These are phyloP conservation scores for Suillus lakei DNA, from an alignment of 768 basidiomycete genomes.

Conservation along the genomic window DNA sequence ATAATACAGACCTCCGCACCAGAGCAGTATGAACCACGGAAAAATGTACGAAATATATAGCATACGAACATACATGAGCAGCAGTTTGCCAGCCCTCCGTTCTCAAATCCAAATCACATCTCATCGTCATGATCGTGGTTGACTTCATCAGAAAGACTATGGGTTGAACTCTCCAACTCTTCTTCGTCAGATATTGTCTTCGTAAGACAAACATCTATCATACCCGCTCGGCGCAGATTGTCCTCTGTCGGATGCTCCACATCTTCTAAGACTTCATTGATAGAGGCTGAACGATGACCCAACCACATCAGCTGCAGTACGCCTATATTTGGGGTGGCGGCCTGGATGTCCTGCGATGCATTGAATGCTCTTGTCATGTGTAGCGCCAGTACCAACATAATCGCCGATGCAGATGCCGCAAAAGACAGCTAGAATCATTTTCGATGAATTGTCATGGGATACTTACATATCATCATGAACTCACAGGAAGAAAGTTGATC, in stretches of 20 bases:
- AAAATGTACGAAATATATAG: too few relatives aligned
- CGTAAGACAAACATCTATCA: slow-evolving; percentile 2
- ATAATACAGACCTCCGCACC: too few relatives aligned
- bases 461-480: background rate
- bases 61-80: background rate
- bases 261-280: background rate
- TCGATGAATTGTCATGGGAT: background rate
- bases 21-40: too few relatives aligned
- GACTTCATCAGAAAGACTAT: background rate
- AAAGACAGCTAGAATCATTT: background rate
- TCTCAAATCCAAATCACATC: background rate
- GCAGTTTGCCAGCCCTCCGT: background rate
- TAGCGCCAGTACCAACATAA: slow-evolving; percentile 2
- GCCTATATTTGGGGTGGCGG: background rate
- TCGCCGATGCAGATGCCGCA: background rate
- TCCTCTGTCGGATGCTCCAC: slow-evolving; percentile 5
- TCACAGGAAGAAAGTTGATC: slow-evolving; percentile 1
- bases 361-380: background rate
- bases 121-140: background rate
- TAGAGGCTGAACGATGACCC: slow-evolving; percentile 1
- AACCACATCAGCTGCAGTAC: slow-evolving; percentile 14
- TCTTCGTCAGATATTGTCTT: background rate
- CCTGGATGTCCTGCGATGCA: background rate
- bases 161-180: background rate
- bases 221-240: slow-evolving; percentile 5